Conservation (phyloP, 352 stramenopile species). For the Stramenopiles sp. region DNA sequence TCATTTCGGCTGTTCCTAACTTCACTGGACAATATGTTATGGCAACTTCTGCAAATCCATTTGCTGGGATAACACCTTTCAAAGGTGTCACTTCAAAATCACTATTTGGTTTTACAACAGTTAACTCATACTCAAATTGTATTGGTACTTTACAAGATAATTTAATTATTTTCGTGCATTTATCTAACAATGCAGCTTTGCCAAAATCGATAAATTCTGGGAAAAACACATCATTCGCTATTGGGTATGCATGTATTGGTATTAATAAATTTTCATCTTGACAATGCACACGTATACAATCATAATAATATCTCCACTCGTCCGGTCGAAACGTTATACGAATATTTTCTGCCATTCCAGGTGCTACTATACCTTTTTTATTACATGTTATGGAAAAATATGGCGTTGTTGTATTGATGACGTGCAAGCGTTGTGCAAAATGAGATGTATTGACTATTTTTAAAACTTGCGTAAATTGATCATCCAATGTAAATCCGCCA, state of each 20-base stretch:
- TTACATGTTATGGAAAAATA: slow-evolving; percentile 36
- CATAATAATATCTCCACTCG: slow-evolving; percentile 65
- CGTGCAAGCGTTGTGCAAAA: slow-evolving; percentile 42
- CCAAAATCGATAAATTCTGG: slow-evolving; percentile 55
- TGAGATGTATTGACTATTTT: slow-evolving; percentile 45
- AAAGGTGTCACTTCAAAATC: slow-evolving; percentile 50
- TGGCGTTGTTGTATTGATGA: slow-evolving; percentile 29
- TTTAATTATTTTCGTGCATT: slow-evolving; percentile 18
- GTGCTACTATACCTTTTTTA: slow-evolving; percentile 38
- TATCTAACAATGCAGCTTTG: slow-evolving; percentile 29
- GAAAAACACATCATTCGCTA: slow-evolving; percentile 48
- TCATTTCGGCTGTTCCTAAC: slow-evolving; percentile 36
- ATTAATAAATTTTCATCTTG: slow-evolving; percentile 41
- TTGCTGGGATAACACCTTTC: slow-evolving; percentile 38
- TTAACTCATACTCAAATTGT: slow-evolving; percentile 56
- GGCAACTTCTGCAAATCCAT: slow-evolving; percentile 36
- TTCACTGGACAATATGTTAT: slow-evolving; percentile 43
- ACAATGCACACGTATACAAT: slow-evolving; percentile 47
- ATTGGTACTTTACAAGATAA: slow-evolving; percentile 52
- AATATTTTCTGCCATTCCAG: slow-evolving; percentile 48
- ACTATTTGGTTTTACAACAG: slow-evolving; percentile 35
- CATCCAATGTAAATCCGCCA: slow-evolving; percentile 42
- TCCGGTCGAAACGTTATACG: slow-evolving; percentile 38
- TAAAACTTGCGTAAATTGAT: slow-evolving; percentile 38
- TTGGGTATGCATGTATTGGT: slow-evolving; percentile 58